A percentile compares a stretch with the other conserved stretches of the same genome.
These are phyloP conservation scores for Juncus effusus DNA, from an alignment of 176 grass and related monocot species.

Conservation along the genomic window DNA sequence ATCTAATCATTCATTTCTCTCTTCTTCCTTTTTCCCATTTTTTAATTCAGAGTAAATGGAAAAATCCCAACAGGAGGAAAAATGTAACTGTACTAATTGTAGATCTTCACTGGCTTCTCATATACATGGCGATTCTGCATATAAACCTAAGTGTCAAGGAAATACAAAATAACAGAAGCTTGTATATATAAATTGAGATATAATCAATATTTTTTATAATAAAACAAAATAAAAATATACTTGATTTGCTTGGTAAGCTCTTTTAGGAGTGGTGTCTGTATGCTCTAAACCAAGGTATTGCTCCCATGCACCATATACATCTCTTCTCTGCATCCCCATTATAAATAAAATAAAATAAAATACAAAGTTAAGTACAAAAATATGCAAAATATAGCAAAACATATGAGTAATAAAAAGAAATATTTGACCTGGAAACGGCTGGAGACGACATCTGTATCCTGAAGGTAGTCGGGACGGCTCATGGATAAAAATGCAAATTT, in stretches of 20 bases:
- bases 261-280: slow-evolving; percentile 77
- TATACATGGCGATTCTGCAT: slow-evolving; percentile 69
- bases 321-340: slow-evolving; percentile 61
- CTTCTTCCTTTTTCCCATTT: slow-evolving; percentile 14
- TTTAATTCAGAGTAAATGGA: neutral
- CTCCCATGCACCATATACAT: slow-evolving; percentile 97
- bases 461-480: slow-evolving; percentile 75
- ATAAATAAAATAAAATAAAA: slow-evolving; percentile 8
- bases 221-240: slow-evolving; percentile 39
- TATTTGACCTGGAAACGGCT: slow-evolving; percentile 61
- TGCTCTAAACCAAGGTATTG: slow-evolving; percentile 97
- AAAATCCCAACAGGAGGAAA: neutral
- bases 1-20: slow-evolving; percentile 13
- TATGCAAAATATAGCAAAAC: slow-evolving; percentile 16
- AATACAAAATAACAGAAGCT: slow-evolving; percentile 4
- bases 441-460: slow-evolving; percentile 76
- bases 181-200: neutral
- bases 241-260: slow-evolving; percentile 65
- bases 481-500: slow-evolving; percentile 88
- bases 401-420: slow-evolving; percentile 14
- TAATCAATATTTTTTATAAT: neutral
- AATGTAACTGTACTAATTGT: slow-evolving; percentile 42
- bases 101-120: slow-evolving; percentile 84
- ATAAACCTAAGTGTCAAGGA: slow-evolving; percentile 19
- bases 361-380: slow-evolving; percentile 22